Evolutionary conservation across 2,329 filamentous ascomycete genomes (phyloP).

Genomic region (Pseudophaeomoniella oleicola): DNA sequence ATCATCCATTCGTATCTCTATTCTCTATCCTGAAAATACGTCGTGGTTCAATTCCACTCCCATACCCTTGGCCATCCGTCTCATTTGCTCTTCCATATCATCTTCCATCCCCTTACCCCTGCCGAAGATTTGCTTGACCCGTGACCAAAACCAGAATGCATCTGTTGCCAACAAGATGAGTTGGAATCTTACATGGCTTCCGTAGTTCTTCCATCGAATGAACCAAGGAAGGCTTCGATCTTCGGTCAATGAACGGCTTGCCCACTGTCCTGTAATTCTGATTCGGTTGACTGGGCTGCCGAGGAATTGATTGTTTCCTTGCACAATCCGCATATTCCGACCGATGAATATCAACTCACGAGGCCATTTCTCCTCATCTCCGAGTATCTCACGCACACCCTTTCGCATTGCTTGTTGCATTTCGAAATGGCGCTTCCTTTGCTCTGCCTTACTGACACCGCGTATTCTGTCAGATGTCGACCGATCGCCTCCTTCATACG

Average conservation of each 20-base stretch:
- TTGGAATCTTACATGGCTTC: constrained; percentile 69
- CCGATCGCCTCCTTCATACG: constrained; percentile 73
- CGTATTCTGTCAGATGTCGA: constrained; percentile 47
- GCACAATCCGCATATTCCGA: constrained; percentile 81
- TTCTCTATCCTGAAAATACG: constrained; percentile 63
- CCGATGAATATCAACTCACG: constrained; percentile 86
- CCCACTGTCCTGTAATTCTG: constrained; percentile 89
- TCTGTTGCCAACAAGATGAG: constrained; percentile 63
- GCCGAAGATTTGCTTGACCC: constrained; percentile 61
- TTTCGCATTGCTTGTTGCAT: constrained; percentile 62
- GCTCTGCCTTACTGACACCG: constrained; percentile 37
- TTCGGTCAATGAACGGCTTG: constrained; percentile 67
- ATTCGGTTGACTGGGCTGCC: constrained; percentile 80
- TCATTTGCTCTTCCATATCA: constrained; percentile 79
- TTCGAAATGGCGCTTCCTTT: constrained; percentile 51
- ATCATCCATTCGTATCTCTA: too few relatives aligned
- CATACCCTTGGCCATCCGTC: constrained; percentile 74
- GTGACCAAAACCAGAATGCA: constrained; percentile 68
- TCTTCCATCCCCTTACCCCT: constrained; percentile 82
- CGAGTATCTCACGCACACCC: constrained; percentile 64
- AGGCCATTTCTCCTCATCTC: constrained; percentile 77
- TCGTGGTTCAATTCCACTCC: constrained; percentile 81
- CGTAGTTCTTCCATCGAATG: constrained; percentile 54
- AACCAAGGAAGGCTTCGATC: constrained; percentile 47
- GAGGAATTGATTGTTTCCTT: constrained; percentile 83